Base-by-base conservation (phyloP, 2,329 filamentous ascomycete genomes). In the Bipolaris bicolor region DNA sequence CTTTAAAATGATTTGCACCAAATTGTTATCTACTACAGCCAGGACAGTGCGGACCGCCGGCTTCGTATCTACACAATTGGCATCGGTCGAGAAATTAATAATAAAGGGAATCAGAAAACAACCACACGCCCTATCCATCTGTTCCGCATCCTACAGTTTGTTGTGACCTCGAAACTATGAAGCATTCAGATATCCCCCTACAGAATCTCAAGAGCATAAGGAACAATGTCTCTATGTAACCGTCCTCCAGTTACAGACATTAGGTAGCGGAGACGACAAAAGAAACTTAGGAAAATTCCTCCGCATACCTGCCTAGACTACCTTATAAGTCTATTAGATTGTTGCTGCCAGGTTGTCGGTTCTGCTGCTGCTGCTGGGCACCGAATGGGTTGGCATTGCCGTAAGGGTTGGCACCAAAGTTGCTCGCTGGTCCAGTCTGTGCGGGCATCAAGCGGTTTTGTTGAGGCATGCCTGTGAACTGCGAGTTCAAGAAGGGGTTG, bases 401-500 rank as follows among this genome's bases (percentile, higher is more conserved):
- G 66, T 76, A 80, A 69, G 68, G 75, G 44, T 73, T 77, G 50
- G 77, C 71, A 13, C 79, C 80, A 66, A 78, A 81, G n/a, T 71
- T 76, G 49, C 74, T 76, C 4, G 77, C 81, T 15, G 81, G 81
- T 4, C 82, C 83, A 11, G 82, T 84, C 65, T 83, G 81, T 16
- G 81, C 79, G 9, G 82, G 82, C 68, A 76, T 72, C 69, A 80
- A 65, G 43, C 76, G 72, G 55, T 76, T 78, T 61, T 83, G 80
- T 58, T 81, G 79, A 33, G 82, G 82, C 62, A 81, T 71, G 2
- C 92, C 92, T 0, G 91, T 96, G 69, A 89, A 95, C 74, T 96
- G 92, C 60, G 88, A 87, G 58, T 88, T 86, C 67, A 96, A 80
- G 80, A 98, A 99, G 0, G 95, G 95, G 73, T 98, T 98, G 80